Evolutionary conservation across 1,284 basidiomycete species (phyloP), one percentile per base, ranked within the genome.

Genomic region (Sphaerobolus stellatus): DNA sequence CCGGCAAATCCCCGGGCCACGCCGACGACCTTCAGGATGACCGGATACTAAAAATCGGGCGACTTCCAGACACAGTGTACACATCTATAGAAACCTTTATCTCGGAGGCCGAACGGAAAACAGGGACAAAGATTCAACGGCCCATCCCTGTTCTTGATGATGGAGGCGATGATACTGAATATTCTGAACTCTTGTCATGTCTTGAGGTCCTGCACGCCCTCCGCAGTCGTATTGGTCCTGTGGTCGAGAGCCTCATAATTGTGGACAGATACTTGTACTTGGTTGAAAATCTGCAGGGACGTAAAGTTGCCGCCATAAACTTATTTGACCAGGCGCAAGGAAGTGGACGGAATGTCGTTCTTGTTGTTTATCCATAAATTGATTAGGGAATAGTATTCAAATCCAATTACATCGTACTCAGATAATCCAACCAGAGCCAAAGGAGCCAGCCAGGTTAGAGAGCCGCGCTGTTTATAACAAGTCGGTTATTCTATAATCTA

Each of bases 261-360:
- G 60, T 73, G 13, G 75, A 77, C 60, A 65, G 75, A 30, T 57
- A 68, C 34, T 50, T 64, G 18, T 76, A 73, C 69, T 34, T 75
- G 47, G 54, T 57, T 40, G 69, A 74, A 50, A 59, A 64, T 24
- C 52, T 72, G 25, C 47, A 24, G 29, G 36, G 30, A 18, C 46
- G 30, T 9, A 44, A 64, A 9, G 74, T 79, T n/a, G 69, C 76
- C 25, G 61, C 81, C 8, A 72, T 87, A 2, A 86, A 85, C 63
- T 62, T 88, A 38, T 88, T 88, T 58, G 82, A 87, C 61, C 86
- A 88, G 65, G 71, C 71, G 4, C 76, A 75, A 9, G 85, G 83
- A 33, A 87, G 85, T 64, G 83, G 79, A 43, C 69, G 86, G 59
- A 88, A 87, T 65, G 71, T 84, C 50, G 83, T 79, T 2, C 69